These are phyloP conservation scores for Kentomonas sorsogonicus DNA, from an alignment of 208 protist genomes.

Conservation along the genomic window DNA sequence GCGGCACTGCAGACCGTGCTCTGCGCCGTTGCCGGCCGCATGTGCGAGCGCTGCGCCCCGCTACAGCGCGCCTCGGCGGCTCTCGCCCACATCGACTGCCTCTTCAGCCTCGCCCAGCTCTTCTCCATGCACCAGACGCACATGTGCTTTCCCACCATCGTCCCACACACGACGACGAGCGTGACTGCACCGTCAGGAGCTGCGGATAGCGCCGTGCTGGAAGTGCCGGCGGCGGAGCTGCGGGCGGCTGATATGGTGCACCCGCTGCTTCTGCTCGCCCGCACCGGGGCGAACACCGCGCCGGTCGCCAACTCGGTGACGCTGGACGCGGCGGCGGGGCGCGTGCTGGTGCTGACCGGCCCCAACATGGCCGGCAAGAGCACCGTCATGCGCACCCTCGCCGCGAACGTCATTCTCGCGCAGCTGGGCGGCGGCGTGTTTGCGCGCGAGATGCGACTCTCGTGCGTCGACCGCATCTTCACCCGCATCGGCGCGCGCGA, in stretches of 20 bases:
- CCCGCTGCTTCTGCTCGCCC: conserved; percentile 20
- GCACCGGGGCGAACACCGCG: conserved; percentile 32
- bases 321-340: conserved; percentile 29
- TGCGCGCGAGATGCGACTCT: conserved; percentile 50
- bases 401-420: conserved; percentile 91
- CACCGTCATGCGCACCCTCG: conserved; percentile 94
- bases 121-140: too few relatives aligned
- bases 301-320: conserved; percentile 66
- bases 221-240: conserved; percentile 11
- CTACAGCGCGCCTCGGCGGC: conserved; percentile 53
- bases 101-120: conserved; percentile 55
- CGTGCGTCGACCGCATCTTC: conserved; percentile 94
- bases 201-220: too few relatives aligned
- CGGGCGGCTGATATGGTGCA: conserved; percentile 27
- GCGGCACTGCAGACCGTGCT: conserved; percentile 63
- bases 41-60: conserved; percentile 60
- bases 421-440: conserved; percentile 96
- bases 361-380: conserved; percentile 99
- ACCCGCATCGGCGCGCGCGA: conserved; percentile 97
- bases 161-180: too few relatives aligned
- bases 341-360: conserved; percentile 93
- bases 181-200: too few relatives aligned
- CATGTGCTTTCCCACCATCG: too few relatives aligned
- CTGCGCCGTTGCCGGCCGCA: conserved; percentile 44
- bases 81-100: conserved; percentile 79